phyloP scores from a whole-genome alignment of 2,329 filamentous ascomycete species.

The Coniochaeta sp. region DNA sequence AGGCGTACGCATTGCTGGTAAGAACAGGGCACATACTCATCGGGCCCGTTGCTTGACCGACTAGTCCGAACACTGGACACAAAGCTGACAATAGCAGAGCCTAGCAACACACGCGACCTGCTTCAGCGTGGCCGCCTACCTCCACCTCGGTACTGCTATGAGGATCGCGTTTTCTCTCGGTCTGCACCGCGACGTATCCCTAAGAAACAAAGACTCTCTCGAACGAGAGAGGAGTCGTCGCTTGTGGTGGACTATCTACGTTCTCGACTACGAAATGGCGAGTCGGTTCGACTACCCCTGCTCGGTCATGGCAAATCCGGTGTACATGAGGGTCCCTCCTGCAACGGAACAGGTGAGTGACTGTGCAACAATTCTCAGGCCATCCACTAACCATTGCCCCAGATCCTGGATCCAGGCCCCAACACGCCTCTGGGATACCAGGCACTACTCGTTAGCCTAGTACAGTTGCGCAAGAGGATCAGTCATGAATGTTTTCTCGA shows the following conservation, averaged over 20 bases:
- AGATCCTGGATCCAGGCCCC: conserved; percentile 5
- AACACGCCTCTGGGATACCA: conserved; percentile 4
- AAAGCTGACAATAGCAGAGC: too few relatives aligned
- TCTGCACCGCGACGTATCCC: conserved; percentile 5
- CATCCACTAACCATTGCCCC: background rate
- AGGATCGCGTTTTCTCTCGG: conserved; percentile 4
- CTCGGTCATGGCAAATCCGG: background rate
- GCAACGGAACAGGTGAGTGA: background rate
- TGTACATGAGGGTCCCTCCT: conserved; percentile 1
- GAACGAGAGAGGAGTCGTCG: conserved; percentile 5
- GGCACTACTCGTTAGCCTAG: background rate
- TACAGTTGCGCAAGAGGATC: conserved; percentile 3
- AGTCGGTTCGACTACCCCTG: conserved; percentile 4
- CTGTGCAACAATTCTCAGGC: too few relatives aligned
- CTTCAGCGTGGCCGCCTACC: conserved; percentile 3
- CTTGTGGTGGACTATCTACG: conserved; percentile 5
- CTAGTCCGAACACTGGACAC: too few relatives aligned
- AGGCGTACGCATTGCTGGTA: conserved; percentile 5
- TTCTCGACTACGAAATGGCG: conserved; percentile 5
- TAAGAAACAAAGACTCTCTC: background rate
- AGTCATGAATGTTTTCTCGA: conserved; percentile 4
- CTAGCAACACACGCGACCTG: conserved; percentile 5
- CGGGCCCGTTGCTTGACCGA: too few relatives aligned
- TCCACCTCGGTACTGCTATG: conserved; percentile 2
- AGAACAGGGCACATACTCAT: too few relatives aligned